Conservation (phyloP, 2,329 filamentous ascomycete genomes). For the Trichophyton benhamiae region DNA sequence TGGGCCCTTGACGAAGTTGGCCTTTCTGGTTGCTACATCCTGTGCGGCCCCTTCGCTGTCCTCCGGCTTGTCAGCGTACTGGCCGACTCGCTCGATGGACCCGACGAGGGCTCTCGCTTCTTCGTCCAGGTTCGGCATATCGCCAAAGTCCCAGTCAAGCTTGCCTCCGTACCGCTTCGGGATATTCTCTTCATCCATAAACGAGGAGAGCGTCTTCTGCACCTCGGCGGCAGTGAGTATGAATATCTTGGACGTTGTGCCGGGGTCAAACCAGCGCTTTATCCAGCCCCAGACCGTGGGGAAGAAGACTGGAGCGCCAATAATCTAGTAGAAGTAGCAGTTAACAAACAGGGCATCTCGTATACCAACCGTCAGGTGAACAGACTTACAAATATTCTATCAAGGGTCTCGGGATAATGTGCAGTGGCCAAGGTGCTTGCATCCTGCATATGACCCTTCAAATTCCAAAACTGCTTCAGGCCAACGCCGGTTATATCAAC, state of each 20-base stretch:
- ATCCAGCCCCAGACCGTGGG: constrained; percentile 85
- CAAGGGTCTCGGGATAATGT: constrained; percentile 88
- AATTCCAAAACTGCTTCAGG: constrained; percentile 88
- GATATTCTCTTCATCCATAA: constrained; percentile 72
- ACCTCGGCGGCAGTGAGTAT: constrained; percentile 66
- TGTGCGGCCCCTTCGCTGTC: constrained; percentile 10
- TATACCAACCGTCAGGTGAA: not conserved
- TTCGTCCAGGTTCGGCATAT: constrained; percentile 58
- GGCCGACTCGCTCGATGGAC: constrained; percentile 19
- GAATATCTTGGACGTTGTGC: constrained; percentile 92
- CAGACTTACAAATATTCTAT: constrained; percentile 56
- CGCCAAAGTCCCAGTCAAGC: constrained; percentile 69
- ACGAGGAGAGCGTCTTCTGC: constrained; percentile 60
- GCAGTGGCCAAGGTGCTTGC: constrained; percentile 79
- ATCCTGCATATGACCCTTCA: constrained; percentile 88
- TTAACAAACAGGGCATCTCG: not conserved
- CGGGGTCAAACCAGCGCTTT: constrained; percentile 90
- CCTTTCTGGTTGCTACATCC: constrained; percentile 5
- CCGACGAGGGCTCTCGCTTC: constrained; percentile 25
- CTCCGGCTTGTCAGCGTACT: constrained; percentile 17
- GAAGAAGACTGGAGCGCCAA: constrained; percentile 83
- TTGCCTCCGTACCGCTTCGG: constrained; percentile 82
- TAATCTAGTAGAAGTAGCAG: constrained; percentile 42
- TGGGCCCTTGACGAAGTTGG: constrained; percentile 30
- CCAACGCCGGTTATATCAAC: constrained; percentile 83